phyloP scores from a whole-genome alignment of 805 yeast genomes.

The Candida sanyiensis region DNA sequence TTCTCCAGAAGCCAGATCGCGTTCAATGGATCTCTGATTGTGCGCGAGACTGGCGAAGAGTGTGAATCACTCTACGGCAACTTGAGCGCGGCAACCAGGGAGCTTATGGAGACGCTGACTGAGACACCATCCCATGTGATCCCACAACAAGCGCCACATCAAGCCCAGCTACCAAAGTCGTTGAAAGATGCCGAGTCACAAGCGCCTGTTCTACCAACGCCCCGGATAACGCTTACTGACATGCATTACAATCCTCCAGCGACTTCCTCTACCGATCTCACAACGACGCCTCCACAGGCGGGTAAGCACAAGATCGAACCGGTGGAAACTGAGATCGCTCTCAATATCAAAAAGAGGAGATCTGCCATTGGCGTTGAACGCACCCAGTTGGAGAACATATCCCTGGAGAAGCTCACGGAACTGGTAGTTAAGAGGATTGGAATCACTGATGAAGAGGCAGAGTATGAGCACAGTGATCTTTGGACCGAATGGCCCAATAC shows the following conservation, averaged over 20 bases:
- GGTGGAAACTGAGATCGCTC: background rate
- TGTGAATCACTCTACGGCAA: too few relatives aligned
- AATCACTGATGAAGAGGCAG: conserved; percentile 25
- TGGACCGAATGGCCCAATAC: conserved; percentile 24
- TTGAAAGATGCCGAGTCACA: too few relatives aligned
- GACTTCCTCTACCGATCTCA: too few relatives aligned
- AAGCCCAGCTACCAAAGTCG: too few relatives aligned
- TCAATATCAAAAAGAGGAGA: conserved; percentile 16
- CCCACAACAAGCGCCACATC: too few relatives aligned
- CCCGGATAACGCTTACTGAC: too few relatives aligned
- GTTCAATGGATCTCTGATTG: background rate
- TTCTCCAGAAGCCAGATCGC: background rate
- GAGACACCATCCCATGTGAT: too few relatives aligned
- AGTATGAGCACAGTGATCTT: conserved; percentile 20
- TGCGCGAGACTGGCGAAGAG: too few relatives aligned
- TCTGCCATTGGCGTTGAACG: conserved; percentile 15
- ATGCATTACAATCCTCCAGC: too few relatives aligned
- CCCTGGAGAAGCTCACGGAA: conserved; percentile 7
- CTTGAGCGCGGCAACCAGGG: too few relatives aligned
- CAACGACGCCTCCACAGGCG: conserved; percentile 3
- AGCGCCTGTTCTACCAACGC: too few relatives aligned
- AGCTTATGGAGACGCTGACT: too few relatives aligned
- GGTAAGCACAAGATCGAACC: background rate
- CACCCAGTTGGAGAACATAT: conserved; percentile 14
- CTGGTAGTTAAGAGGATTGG: conserved; percentile 15